Evolutionary conservation across 2,329 filamentous ascomycete species (phyloP).

Genomic region (Nemania bipapillata): DNA sequence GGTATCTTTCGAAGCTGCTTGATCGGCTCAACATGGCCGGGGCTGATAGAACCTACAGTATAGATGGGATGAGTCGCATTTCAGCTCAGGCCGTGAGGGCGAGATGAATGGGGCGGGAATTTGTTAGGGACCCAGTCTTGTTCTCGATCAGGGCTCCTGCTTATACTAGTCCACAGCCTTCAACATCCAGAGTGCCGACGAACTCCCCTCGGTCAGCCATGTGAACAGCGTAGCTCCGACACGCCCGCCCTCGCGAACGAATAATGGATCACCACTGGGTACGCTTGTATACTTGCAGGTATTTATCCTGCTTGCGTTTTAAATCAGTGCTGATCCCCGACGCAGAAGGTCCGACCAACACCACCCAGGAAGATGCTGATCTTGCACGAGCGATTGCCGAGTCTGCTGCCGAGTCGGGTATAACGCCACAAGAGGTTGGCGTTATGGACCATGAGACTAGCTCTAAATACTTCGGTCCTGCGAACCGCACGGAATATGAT

Average conservation of each 20-base stretch:
- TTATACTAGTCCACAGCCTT: conserved; percentile 57
- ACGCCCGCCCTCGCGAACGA: conserved; percentile 70
- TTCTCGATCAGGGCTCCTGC: background rate
- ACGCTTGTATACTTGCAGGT: conserved; percentile 63
- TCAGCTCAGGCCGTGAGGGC: conserved; percentile 65
- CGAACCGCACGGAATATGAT: conserved; percentile 67
- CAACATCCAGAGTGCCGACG: conserved; percentile 65
- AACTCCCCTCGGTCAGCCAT: conserved; percentile 54
- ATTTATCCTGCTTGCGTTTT: conserved; percentile 44
- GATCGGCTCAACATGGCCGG: background rate
- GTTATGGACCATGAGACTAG: conserved; percentile 56
- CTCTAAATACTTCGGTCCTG: conserved; percentile 68
- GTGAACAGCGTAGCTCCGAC: conserved; percentile 63
- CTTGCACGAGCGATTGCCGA: conserved; percentile 66
- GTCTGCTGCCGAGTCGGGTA: conserved; percentile 65
- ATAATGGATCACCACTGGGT: conserved; percentile 66
- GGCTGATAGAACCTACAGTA: conserved; percentile 54
- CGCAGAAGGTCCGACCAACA: conserved; percentile 54
- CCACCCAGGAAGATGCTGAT: conserved; percentile 64
- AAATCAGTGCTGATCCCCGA: conserved; percentile 44
- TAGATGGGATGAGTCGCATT: conserved; percentile 67
- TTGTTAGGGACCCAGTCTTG: conserved; percentile 52
- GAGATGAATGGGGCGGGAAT: conserved; percentile 57
- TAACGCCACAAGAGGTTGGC: conserved; percentile 64
- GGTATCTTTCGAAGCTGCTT: conserved; percentile 45